A percentile compares a stretch with the other conserved stretches of the same genome.
Conservation (phyloP, 768 basidiomycete species). For the Hirschioporus abietinus region DNA sequence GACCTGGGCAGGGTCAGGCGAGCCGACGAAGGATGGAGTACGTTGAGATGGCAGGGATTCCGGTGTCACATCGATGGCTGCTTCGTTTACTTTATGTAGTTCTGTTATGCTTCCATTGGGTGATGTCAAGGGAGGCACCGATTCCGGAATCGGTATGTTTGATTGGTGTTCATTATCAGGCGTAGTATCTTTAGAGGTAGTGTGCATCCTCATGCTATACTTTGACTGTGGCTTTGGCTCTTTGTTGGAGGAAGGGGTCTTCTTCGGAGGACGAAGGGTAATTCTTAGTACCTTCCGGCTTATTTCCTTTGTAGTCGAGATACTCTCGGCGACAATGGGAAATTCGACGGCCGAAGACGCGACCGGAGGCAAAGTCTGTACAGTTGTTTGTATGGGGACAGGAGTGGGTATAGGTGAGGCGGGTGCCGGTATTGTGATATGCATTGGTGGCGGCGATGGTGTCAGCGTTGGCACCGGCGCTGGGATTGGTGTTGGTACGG, state of each 20-base stretch:
- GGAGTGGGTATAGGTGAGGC: not conserved
- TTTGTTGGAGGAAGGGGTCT: not conserved
- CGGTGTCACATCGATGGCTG: slow-evolving; percentile 11
- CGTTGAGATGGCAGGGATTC: slow-evolving; percentile 6
- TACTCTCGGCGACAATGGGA: not conserved
- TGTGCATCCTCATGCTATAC: not conserved
- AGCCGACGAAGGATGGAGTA: slow-evolving; percentile 8
- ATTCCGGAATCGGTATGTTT: not conserved
- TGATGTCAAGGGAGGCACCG: not conserved
- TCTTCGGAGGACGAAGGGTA: not conserved
- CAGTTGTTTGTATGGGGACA: not conserved
- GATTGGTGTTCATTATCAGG: slow-evolving; percentile 27
- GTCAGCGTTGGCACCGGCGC: not conserved
- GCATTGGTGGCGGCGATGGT: not conserved
- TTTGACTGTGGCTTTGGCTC: not conserved
- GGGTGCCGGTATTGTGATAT: not conserved
- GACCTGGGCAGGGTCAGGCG: slow-evolving; percentile 16
- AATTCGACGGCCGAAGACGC: not conserved
- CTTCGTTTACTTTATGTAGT: slow-evolving; percentile 16
- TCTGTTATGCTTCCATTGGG: not conserved
- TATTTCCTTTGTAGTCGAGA: not conserved
- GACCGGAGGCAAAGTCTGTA: not conserved
- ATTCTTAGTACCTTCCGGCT: not conserved
- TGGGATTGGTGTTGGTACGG: no score
- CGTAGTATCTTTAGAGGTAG: not conserved